Evolutionary conservation across 768 basidiomycete species (phyloP).

Genomic region (Pulveroboletus sp.): DNA sequence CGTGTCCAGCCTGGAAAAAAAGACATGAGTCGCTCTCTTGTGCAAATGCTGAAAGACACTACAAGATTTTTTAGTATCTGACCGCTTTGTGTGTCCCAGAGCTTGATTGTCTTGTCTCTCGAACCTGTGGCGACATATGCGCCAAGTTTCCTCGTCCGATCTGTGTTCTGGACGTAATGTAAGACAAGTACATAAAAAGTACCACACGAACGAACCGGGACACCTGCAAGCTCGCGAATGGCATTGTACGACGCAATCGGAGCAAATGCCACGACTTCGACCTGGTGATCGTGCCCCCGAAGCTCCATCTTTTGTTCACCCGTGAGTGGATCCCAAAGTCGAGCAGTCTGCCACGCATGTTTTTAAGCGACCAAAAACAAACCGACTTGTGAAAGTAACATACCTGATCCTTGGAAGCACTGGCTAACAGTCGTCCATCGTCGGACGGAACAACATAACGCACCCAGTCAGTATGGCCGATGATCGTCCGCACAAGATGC

Average conservation of each 20-base stretch:
- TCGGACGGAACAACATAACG: constrained; percentile 58
- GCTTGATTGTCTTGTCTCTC: constrained; percentile 85
- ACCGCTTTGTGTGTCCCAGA: constrained; percentile 86
- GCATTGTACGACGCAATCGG: constrained; percentile 70
- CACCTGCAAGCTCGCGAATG: constrained; percentile 71
- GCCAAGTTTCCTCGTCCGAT: constrained; percentile 45
- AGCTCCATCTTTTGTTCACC: constrained; percentile 80
- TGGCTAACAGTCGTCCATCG: constrained; percentile 72
- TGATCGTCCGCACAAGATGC: constrained; percentile 70
- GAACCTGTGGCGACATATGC: constrained; percentile 76
- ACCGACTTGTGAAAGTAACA: constrained; percentile 14
- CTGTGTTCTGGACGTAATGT: constrained; percentile 40
- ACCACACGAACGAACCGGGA: constrained; percentile 46
- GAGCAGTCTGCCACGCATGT: constrained; percentile 52
- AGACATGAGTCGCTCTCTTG: constrained; percentile 5
- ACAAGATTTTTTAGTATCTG: constrained; percentile 77
- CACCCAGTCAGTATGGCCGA: constrained; percentile 84
- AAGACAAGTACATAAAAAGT: neutral
- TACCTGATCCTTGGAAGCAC: constrained; percentile 87
- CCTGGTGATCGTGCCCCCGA: constrained; percentile 82
- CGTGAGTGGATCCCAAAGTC: constrained; percentile 66
- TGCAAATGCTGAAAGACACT: constrained; percentile 6
- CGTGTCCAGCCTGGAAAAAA: constrained; percentile 60
- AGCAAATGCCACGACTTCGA: constrained; percentile 79
- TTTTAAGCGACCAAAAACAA: neutral